These are phyloP conservation scores for Daldinia vernicosa DNA, from an alignment of 495 filamentous ascomycete species.

Conservation along the genomic window DNA sequence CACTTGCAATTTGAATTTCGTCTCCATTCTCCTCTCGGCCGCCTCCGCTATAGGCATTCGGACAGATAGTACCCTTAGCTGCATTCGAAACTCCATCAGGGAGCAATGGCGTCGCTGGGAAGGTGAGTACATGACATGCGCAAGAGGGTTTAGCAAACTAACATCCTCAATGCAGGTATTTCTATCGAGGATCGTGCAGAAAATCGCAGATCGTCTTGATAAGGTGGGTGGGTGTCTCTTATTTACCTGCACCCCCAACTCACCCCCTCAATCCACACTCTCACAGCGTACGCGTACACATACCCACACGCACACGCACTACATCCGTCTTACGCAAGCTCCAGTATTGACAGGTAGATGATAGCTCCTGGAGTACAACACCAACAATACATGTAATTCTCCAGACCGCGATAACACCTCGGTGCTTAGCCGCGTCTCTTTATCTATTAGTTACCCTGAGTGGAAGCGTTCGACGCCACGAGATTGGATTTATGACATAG, in stretches of 20 bases:
- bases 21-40: conserved; percentile 59
- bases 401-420: conserved; percentile 19
- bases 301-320: conserved; percentile 5
- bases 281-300: conserved; percentile 14
- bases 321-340: conserved; percentile 1
- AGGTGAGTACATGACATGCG: neutral
- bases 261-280: conserved; percentile 35
- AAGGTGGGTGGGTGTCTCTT: conserved; percentile 13
- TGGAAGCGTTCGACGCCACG: conserved; percentile 60
- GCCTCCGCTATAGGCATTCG: conserved; percentile 60
- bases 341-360: conserved; percentile 51
- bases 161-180: conserved; percentile 15
- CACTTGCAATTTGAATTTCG: conserved; percentile 61
- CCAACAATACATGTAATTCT: conserved; percentile 61
- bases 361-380: conserved; percentile 60
- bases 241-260: conserved; percentile 4
- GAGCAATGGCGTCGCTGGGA: conserved; percentile 3
- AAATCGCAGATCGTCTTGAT: conserved; percentile 13
- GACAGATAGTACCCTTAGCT: conserved; percentile 11
- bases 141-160: neutral
- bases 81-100: conserved; percentile 10
- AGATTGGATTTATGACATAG: conserved; percentile 63
- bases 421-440: conserved; percentile 61
- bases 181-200: conserved; percentile 1
- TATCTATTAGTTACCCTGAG: conserved; percentile 53